Evolutionary conservation across 495 filamentous ascomycete genomes (phyloP).

Genomic region (Platismatia glauca): DNA sequence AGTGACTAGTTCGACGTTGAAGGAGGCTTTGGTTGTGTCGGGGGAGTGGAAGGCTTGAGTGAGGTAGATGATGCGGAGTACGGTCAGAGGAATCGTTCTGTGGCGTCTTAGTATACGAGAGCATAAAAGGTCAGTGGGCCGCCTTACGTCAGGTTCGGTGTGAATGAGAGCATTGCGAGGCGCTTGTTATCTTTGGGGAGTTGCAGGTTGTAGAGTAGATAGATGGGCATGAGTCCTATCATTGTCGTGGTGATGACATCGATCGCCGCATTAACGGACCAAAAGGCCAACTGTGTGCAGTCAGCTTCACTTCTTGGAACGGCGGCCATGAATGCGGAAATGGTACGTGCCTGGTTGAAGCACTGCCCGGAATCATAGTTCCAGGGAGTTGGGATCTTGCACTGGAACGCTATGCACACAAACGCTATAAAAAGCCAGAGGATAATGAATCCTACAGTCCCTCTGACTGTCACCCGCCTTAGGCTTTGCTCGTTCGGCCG

Average conservation of each 20-base stretch:
- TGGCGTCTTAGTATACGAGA: background rate
- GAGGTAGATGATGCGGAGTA: conserved; percentile 7
- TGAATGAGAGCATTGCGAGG: background rate
- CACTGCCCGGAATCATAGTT: background rate
- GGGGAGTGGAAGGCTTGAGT: background rate
- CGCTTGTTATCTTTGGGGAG: background rate
- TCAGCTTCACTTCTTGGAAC: background rate
- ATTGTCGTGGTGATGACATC: background rate
- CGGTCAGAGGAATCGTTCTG: conserved; percentile 6
- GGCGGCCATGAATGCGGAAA: background rate
- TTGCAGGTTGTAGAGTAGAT: background rate
- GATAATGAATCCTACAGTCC: background rate
- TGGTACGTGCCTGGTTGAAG: background rate
- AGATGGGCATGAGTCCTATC: background rate
- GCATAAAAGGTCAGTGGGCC: background rate
- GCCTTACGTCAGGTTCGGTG: conserved; percentile 1
- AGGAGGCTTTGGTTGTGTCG: background rate
- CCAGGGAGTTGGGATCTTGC: background rate
- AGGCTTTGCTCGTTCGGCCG: background rate
- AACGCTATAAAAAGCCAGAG: background rate
- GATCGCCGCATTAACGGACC: background rate
- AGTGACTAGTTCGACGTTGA: background rate
- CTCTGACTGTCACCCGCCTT: background rate
- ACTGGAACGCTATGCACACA: background rate
- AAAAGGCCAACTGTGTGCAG: background rate